Base-by-base conservation (phyloP, 768 basidiomycete species). In the Boletellus sp. region DNA sequence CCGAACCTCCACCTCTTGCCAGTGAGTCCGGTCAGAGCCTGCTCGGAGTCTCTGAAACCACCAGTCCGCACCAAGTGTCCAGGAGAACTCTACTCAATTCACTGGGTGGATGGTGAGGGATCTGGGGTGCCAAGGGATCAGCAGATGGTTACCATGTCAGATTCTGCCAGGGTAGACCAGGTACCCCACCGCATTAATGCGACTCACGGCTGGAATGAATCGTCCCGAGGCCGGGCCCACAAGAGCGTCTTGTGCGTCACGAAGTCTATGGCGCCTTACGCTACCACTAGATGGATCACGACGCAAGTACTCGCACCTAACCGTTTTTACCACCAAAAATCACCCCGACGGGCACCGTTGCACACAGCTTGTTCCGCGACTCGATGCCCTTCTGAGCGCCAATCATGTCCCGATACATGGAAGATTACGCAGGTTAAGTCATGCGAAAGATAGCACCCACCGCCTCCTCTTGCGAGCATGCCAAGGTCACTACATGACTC, bases 381-480 rank as follows among this genome's bases (percentile, higher is more conserved):
- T 70, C 60, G 8, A 85, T 73, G 6, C 84, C 81, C 50, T 73
- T 75, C 12, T 71, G 72, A 2, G 79, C 69, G 3, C 83, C 84
- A 5, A 78, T 75, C 22, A 65, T 62, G 48, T 86, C 84, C 35
- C 71, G 63, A 56, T 85, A 86, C 84, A 86, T 86, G 1, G 75
- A 28, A 32, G 16, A 6, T 42, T 50, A 22, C 8, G 28, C 20
- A 42, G 13, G 10, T 51, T 31, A 40, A 6, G 15, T 32, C 24
- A 3, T n/a, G 16, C 9, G 17, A 24, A n/a, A 17, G 12, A n/a
- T 10, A 22, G 32, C 8, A 68, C 78, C 50, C 54, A 84, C 83
- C 42, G 72, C 74, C 60, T 87, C 81, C 35, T 83, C 74, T 19
- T 77, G 75, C 1, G 75, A 77, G 55, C 24, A 26, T 26, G 24